Evolutionary conservation across 2,329 filamentous ascomycete species (phyloP), one percentile per base, ranked within the genome.

Genomic region (Huntiella decipiens): DNA sequence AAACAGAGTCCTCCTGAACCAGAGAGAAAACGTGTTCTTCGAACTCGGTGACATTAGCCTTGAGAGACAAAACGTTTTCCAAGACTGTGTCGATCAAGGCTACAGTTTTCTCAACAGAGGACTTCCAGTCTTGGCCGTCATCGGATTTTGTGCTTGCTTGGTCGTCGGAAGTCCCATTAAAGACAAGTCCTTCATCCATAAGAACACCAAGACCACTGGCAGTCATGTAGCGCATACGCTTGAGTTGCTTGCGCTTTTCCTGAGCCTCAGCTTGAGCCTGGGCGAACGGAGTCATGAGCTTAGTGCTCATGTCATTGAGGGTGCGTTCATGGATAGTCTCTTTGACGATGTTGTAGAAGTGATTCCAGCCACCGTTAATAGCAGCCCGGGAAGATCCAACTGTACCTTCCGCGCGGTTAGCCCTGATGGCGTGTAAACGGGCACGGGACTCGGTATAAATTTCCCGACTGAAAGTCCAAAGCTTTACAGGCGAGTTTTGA

Each of bases 151-250:
- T 38, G 22, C 41, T 47, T 8, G 34, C 15, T 16, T 28, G 28
- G 32, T 67, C 63, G 13, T 63, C 63, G 44, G 67, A 66, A 36
- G 66, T 66, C 43, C 74, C 70, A 36, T 78, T 73, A 53, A 83
- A 77, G 43, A 75, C 77, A 41, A 95, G 65, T 2, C 83, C 86
- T 57, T 94, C 85, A 46, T 88, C 84, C 53, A 95, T 78, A 19
- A 98, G 65, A 4, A 95, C 74, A 12, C 91, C 91, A 3, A 96
- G 67, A 1, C 84, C 83, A 55, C 83, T 87, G 1, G 88, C 84
- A 46, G 84, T 86, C 60, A 88, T 76, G 56, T 87, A 74, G 40
- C 82, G 74, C 52, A 93, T 66, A 54, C 74, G 75, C 55, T 73
- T 79, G 43, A 96, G 67, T 15, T 71, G 71, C 3, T 71, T 70